These are phyloP conservation scores for Colletotrichum sp. DNA, from an alignment of 2,329 filamentous ascomycete genomes.

Conservation along the genomic window DNA sequence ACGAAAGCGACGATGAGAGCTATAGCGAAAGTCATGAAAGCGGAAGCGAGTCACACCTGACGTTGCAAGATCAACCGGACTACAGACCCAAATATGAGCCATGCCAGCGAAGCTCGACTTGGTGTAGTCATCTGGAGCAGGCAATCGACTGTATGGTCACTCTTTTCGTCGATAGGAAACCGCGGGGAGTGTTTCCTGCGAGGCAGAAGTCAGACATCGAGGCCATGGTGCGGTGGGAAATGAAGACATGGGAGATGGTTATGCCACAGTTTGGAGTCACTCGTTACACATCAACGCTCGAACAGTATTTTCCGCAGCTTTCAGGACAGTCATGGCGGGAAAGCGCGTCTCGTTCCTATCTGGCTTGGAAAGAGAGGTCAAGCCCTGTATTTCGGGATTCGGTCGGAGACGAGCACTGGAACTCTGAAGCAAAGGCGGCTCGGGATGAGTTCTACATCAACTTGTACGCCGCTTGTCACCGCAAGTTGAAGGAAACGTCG, in stretches of 20 bases:
- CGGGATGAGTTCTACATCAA: background rate
- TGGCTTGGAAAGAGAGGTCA: background rate
- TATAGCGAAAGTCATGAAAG: background rate
- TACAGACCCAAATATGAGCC: background rate
- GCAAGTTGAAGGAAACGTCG: background rate
- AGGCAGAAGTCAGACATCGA: background rate
- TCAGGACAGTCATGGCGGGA: background rate
- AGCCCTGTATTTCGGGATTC: rapidly evolving
- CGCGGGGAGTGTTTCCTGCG: background rate
- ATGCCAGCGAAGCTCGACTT: background rate
- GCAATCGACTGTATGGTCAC: background rate
- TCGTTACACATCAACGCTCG: background rate
- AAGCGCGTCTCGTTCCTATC: background rate
- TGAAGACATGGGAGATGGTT: background rate
- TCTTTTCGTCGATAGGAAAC: background rate
- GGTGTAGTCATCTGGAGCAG: background rate
- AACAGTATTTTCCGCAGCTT: background rate
- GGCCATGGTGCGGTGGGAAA: background rate
- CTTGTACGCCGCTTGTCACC: background rate
- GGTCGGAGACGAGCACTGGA: background rate
- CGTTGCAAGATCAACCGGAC: background rate
- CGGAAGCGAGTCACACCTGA: background rate
- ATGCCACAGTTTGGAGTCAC: rapidly evolving
- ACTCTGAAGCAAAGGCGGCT: background rate
- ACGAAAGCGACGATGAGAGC: background rate